These are phyloP conservation scores for Gaultheria prostrata DNA, from an alignment of 148 eudicot species.

Conservation along the genomic window DNA sequence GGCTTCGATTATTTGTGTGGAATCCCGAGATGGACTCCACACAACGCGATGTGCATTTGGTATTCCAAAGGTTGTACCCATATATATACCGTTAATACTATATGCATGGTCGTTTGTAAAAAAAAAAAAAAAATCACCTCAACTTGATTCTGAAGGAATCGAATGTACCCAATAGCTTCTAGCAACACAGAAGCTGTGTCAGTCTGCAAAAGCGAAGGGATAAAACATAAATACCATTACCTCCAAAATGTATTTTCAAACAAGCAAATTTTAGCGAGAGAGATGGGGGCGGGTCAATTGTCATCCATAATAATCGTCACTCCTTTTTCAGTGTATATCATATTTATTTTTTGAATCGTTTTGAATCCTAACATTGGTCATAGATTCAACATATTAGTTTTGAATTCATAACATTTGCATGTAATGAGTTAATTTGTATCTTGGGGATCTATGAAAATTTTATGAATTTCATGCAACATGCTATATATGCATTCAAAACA, in stretches of 20 bases:
- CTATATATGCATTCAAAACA: too few relatives aligned
- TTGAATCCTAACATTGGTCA: too few relatives aligned
- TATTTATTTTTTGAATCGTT: too few relatives aligned
- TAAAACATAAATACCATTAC: neutral
- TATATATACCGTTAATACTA: too few relatives aligned
- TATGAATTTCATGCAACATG: neutral
- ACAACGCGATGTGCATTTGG: too few relatives aligned
- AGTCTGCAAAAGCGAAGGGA: conserved; percentile 59
- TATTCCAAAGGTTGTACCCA: too few relatives aligned
- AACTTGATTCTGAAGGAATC: conserved; percentile 95
- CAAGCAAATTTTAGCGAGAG: neutral
- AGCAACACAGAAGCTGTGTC: conserved; percentile 96
- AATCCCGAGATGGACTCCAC: too few relatives aligned
- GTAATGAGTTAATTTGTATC: neutral
- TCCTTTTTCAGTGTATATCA: neutral
- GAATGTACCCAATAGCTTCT: conserved; percentile 92
- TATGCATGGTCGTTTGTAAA: conserved; percentile 17
- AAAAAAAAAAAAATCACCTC: conserved; percentile 53
- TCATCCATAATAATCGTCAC: too few relatives aligned
- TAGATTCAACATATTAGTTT: too few relatives aligned
- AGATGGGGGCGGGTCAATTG: too few relatives aligned
- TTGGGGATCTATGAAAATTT: neutral
- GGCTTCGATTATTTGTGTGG: too few relatives aligned
- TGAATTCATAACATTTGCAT: neutral
- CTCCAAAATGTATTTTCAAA: conserved; percentile 3